Base-by-base conservation (phyloP, 208 protist species). In the Crithidia thermophila region DNA sequence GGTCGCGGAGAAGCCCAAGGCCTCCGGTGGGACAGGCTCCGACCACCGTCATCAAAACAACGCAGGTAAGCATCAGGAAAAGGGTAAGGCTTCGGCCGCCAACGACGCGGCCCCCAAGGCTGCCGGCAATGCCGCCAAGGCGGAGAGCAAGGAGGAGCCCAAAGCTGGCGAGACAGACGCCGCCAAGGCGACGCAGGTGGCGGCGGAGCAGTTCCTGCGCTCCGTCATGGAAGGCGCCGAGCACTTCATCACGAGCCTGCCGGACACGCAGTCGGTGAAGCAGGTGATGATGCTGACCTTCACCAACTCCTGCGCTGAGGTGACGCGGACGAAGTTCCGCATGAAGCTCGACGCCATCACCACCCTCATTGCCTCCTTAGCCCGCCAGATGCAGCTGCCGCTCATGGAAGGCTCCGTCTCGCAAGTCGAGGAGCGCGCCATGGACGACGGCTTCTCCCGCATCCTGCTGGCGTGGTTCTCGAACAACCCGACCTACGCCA, bases 401-500 rank as follows among this genome's bases (percentile, higher is more conserved):
- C 64, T 85, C 21, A 74, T 95, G 31, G 53, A 83, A 36, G 75
- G 63, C 23, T 67, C 72, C 11, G 51, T 92, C n/a, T 42, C 78
- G 45, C 56, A 77, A 34, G 74, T 91, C 10, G 83, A 87, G 70
- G 87, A 95, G 74, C 87, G 75, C 43, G 84, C 74, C 46, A 90
- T 91, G 68, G 90, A 96, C 70, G 90, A 92, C 59, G 76, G 85
- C 49, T 96, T 94, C 70, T 81, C 84, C 20, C 85, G 90, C 61
- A 77, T 94, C 52, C 79, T 96, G 27, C 67, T 88, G 18, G 78
- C 82, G 9, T 96, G 90, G 90, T 79, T 78, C 45, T 67, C 67
- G 13, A 84, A 86, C 62, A 90, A 93, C 71, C 67, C 81, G 33
- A 73, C 76, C 25, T 80, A 77, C 18, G 55, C 51, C 25, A 83